These are phyloP conservation scores for Trichosporon asahii DNA, from an alignment of 1,284 basidiomycete species.

Conservation along the genomic window DNA sequence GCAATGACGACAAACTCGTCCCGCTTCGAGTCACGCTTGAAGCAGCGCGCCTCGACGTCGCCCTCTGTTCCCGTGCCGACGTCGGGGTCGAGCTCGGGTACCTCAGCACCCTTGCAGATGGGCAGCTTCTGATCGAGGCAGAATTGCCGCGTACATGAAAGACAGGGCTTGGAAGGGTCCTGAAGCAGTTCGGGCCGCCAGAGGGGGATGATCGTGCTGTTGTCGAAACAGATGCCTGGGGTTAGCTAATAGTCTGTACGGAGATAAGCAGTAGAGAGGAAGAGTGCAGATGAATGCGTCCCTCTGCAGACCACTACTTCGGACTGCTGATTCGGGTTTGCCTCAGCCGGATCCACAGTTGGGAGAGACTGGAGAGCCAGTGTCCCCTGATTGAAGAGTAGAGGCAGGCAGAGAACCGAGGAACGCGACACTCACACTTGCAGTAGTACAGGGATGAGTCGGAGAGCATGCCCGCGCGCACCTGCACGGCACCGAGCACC, in stretches of 20 bases:
- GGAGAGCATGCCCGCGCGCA: constrained; percentile 31
- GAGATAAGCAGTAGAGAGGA: too few species aligned
- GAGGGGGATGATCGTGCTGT: constrained; percentile 80
- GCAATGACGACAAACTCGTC: constrained; percentile 86
- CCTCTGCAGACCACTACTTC: too few species aligned
- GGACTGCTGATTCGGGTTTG: too few species aligned
- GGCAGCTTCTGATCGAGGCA: constrained; percentile 86
- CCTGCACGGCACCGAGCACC: constrained; percentile 1
- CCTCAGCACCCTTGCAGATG: constrained; percentile 69
- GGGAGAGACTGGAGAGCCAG: too few species aligned
- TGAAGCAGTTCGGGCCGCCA: constrained; percentile 61
- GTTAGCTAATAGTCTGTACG: background rate
- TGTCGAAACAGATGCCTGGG: constrained; percentile 84
- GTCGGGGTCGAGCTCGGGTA: constrained; percentile 83
- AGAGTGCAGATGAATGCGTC: too few species aligned
- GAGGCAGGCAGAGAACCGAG: too few species aligned
- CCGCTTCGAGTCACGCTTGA: constrained; percentile 76
- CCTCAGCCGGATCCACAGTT: too few species aligned
- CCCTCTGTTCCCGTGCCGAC: constrained; percentile 93
- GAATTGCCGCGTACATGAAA: constrained; percentile 91
- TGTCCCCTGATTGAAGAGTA: too few species aligned
- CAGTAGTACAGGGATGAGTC: constrained; percentile 47
- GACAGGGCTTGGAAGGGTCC: constrained; percentile 80
- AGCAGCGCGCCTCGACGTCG: constrained; percentile 91
- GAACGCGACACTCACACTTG: constrained; percentile 43